phyloP scores from a whole-genome alignment of 1,139 yeast genomes.

The Eremothecium sinecaudum region DNA sequence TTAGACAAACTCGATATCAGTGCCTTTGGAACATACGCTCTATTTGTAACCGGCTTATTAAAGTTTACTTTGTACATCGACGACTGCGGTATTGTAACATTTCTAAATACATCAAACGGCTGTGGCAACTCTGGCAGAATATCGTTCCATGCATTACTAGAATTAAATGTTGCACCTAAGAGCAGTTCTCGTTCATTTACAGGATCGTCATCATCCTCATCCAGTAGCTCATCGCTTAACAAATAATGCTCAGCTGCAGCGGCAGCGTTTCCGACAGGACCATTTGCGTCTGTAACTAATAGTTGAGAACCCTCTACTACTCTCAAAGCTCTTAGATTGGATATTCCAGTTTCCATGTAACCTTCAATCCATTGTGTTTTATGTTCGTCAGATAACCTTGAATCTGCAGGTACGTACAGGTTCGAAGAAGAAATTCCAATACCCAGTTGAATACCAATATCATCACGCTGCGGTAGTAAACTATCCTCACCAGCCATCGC shows the following conservation, averaged over 20 bases:
- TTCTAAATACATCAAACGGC: constrained; percentile 12
- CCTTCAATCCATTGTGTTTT: constrained; percentile 3
- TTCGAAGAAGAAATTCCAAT: constrained; percentile 22
- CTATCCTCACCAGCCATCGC: constrained; percentile 2
- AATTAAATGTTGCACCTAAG: background rate
- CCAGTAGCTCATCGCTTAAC: constrained; percentile 3
- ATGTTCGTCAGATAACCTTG: constrained; percentile 4
- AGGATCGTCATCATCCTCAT: constrained; percentile 10
- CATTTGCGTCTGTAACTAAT: constrained; percentile 1
- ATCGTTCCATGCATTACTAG: constrained; percentile 10
- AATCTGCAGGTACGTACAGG: constrained; percentile 14
- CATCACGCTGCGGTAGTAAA: constrained; percentile 8
- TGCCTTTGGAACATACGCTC: constrained; percentile 12
- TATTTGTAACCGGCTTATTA: constrained; percentile 8
- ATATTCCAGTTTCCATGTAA: background rate
- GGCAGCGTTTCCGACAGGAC: background rate
- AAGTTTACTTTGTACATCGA: constrained; percentile 11
- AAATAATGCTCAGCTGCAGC: background rate
- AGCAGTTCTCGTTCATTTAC: constrained; percentile 1
- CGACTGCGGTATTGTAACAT: constrained; percentile 11
- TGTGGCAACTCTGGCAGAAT: constrained; percentile 13
- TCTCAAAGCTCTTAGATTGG: background rate
- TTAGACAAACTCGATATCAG: constrained; percentile 8
- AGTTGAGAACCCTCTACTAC: background rate
- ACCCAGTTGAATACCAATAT: constrained; percentile 26